Evolutionary conservation across 1,284 basidiomycete genomes (phyloP), one percentile per base, ranked within the genome.

Genomic region (Anthracocystis walkeri): DNA sequence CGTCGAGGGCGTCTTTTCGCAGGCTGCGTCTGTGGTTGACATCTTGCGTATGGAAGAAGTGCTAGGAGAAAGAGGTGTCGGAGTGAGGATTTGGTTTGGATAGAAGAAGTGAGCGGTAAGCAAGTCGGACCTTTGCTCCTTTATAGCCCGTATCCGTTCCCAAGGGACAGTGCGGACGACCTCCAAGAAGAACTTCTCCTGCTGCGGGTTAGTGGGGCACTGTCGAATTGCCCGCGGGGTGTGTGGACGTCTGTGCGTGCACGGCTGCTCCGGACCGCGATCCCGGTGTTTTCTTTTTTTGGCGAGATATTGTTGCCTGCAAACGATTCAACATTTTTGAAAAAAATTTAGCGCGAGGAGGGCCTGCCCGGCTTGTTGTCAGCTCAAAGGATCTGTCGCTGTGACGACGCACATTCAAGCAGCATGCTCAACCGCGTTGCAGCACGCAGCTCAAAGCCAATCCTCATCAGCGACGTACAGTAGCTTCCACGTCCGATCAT

Each of bases 1-100:
- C 0, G 54, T 45, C 31, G 67, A 59, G 7, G 73, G 62, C 18
- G 76, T 75, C 42, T 66, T 67, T 53, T 66, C 73, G 67, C 73
- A 70, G 11, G 73, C 63, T 38, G 41, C 60, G 29, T 62, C 66
- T 6, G 71, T 44, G 23, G 60, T 21, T 31, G 71, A 57, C 71
- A 72, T 72, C 16, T 4, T 62, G 40, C 10, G 27, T 18, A 20
- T 7, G 6, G 53, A 33, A 38, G 21, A 18, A 45, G 48, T 7
- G 20, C 23, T 21, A 1, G 1, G 27, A 31, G 53, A 20, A 25
- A 25, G 20, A 46, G 4, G 42, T 16, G 33, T 41, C 11, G 29
- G 20, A 20, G 31, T 49, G 25, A 29, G 29, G 27, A n/a, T 10
- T 27, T 23, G 21, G 18, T 12, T 29, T n/a, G 3, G 46, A 49